These are phyloP conservation scores for Aureobasidium leucospermi DNA, from an alignment of 2,329 filamentous ascomycete species.

Conservation along the genomic window DNA sequence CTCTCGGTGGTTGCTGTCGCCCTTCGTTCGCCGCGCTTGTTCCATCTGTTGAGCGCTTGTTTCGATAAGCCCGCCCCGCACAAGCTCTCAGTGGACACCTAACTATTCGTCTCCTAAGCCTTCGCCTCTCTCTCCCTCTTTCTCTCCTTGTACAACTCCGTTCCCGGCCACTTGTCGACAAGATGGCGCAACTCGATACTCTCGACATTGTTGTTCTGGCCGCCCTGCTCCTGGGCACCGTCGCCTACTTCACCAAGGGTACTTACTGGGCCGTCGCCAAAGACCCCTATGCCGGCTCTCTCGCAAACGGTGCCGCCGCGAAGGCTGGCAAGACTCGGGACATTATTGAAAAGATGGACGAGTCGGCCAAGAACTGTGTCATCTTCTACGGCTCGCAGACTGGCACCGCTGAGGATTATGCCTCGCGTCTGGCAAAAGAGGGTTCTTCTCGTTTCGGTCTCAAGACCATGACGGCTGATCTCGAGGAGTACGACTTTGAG, in stretches of 20 bases:
- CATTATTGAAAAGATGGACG: conserved; percentile 92
- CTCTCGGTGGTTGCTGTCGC: not conserved
- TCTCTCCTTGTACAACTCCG: not conserved
- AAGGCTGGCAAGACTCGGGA: conserved; percentile 83
- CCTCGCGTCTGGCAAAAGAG: conserved; percentile 91
- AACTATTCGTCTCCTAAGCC: not conserved
- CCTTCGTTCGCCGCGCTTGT: not conserved
- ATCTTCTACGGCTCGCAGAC: conserved; percentile 99
- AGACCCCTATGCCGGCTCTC: conserved; percentile 76
- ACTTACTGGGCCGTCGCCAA: conserved; percentile 84
- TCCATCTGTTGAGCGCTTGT: not conserved
- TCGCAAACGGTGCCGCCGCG: conserved; percentile 56
- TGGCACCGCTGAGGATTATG: conserved; percentile 96
- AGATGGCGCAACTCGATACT: conserved; percentile 92
- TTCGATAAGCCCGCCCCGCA: conserved; percentile 8
- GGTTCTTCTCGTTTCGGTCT: conserved; percentile 92
- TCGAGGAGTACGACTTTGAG: conserved; percentile 96
- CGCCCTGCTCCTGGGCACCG: conserved; percentile 73
- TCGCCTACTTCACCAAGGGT: conserved; percentile 97
- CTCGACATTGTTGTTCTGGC: conserved; percentile 89
- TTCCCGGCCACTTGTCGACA: not conserved
- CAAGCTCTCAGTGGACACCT: not conserved
- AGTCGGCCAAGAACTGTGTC: conserved; percentile 92
- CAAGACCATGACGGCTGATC: conserved; percentile 95
- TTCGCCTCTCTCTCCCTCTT: not conserved